Percentiles rank a stretch among this genome's conserved stretches.
Conservation (phyloP, 257 asterid species). For the Solanum clarkiae region DNA sequence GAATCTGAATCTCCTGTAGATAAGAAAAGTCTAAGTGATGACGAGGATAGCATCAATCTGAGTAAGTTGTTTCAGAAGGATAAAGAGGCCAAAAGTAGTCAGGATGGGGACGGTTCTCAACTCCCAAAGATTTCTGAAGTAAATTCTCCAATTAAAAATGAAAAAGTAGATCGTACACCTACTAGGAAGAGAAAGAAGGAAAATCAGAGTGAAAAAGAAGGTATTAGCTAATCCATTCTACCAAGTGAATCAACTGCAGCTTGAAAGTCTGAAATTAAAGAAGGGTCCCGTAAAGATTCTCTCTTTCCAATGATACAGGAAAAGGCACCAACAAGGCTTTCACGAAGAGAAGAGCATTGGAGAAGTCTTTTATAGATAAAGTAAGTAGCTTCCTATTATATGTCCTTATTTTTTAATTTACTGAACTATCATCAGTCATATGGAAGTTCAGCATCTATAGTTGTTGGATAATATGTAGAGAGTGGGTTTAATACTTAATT, state of each 20-base stretch:
- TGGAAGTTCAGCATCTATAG: not conserved
- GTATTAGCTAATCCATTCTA: not conserved
- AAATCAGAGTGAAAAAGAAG: not conserved
- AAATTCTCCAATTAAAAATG: not conserved
- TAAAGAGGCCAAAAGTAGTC: not conserved
- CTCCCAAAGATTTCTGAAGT: not conserved
- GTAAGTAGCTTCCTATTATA: not conserved
- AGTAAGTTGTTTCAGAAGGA: not conserved
- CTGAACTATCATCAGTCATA: not conserved
- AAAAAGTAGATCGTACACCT: not conserved
- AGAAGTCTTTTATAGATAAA: not conserved
- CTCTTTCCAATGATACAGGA: not conserved
- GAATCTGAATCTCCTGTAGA: not conserved
- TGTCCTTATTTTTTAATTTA: not conserved
- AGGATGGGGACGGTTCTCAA: not conserved
- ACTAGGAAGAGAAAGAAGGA: constrained; percentile 6
- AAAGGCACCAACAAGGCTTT: not conserved
- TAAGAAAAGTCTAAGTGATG: not conserved
- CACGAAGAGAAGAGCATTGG: not conserved
- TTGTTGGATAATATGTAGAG: not conserved
- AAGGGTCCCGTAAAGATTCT: not conserved
- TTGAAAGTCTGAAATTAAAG: not conserved
- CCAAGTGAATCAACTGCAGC: not conserved
- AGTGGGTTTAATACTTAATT: not conserved
- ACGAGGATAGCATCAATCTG: constrained; percentile 2